A percentile compares a stretch with the other conserved stretches of the same genome.
Evolutionary conservation across 2,329 filamentous ascomycete genomes (phyloP).

Genomic region (Dissoconium aciculare): DNA sequence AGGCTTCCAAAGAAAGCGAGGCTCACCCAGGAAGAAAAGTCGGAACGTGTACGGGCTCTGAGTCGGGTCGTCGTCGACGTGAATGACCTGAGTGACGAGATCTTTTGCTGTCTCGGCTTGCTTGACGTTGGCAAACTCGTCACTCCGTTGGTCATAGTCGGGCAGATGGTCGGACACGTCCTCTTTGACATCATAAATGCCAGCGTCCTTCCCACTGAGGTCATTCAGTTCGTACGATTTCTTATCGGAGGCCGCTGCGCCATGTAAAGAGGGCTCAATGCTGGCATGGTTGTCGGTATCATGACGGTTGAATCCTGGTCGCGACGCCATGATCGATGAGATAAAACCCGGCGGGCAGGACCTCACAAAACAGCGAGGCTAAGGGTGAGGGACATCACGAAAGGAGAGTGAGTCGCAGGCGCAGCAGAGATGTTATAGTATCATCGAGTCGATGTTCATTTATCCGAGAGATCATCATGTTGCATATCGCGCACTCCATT

Average conservation of each 20-base stretch:
- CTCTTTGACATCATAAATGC: constrained; percentile 1
- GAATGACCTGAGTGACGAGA: constrained; percentile 22
- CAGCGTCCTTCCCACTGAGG: constrained; percentile 3
- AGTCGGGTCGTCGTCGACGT: constrained; percentile 26
- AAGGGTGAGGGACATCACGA: background rate
- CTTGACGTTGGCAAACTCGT: constrained; percentile 6
- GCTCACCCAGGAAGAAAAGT: constrained; percentile 25
- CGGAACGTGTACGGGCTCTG: constrained; percentile 27
- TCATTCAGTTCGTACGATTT: constrained; percentile 4
- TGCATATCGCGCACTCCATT: no score
- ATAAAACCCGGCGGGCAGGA: background rate
- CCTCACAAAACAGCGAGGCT: background rate
- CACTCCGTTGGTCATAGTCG: constrained; percentile 4
- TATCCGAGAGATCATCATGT: background rate
- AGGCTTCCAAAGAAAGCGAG: background rate
- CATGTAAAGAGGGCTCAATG: background rate
- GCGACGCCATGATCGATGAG: constrained; percentile 1
- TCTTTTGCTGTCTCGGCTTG: constrained; percentile 18
- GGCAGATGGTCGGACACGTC: constrained; percentile 1
- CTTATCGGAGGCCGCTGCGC: background rate
- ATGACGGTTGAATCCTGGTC: constrained; percentile 2
- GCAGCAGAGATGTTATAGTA: background rate
- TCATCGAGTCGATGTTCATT: background rate
- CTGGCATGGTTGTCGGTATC: constrained; percentile 3
- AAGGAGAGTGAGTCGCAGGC: background rate